phyloP scores from a whole-genome alignment of 2,329 filamentous ascomycete species.

The Septoria linicola region DNA sequence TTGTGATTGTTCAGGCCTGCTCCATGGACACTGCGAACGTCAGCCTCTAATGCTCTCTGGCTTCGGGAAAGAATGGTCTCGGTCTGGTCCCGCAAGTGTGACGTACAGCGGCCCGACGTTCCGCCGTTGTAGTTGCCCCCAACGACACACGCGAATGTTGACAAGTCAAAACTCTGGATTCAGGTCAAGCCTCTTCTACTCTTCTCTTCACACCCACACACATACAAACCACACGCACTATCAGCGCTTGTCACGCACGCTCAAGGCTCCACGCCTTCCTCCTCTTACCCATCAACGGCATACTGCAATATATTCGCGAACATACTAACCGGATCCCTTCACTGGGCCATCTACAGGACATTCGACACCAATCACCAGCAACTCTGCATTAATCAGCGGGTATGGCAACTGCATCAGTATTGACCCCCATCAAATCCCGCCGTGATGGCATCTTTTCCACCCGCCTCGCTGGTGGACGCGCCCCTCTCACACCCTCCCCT shows the following conservation, averaged over 20 bases:
- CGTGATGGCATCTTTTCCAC: slow-evolving; percentile 89
- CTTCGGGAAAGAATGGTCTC: too few relatives aligned
- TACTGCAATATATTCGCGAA: slow-evolving; percentile 41
- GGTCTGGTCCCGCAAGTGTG: too few relatives aligned
- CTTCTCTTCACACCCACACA: slow-evolving; percentile 32
- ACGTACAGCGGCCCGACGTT: too few relatives aligned
- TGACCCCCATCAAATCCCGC: slow-evolving; percentile 84
- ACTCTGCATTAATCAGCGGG: slow-evolving; percentile 36
- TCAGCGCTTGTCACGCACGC: slow-evolving; percentile 20
- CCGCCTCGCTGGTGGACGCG: slow-evolving; percentile 89
- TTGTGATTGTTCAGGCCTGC: too few relatives aligned
- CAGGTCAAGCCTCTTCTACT: background rate
- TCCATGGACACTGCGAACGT: too few relatives aligned
- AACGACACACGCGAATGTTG: background rate
- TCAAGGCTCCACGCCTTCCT: slow-evolving; percentile 29
- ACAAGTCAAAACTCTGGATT: slow-evolving; percentile 17
- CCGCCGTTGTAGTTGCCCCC: too few relatives aligned
- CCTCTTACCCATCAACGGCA: slow-evolving; percentile 30
- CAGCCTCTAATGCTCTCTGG: too few relatives aligned
- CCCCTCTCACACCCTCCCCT: slow-evolving; percentile 91
- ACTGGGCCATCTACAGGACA: slow-evolving; percentile 39
- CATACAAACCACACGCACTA: slow-evolving; percentile 21
- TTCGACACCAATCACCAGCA: slow-evolving; percentile 22
- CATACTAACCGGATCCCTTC: slow-evolving; percentile 42
- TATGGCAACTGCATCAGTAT: slow-evolving; percentile 82